Conservation (phyloP, 1,284 basidiomycete genomes). For the Cutaneotrichosporon cyanovorans region DNA sequence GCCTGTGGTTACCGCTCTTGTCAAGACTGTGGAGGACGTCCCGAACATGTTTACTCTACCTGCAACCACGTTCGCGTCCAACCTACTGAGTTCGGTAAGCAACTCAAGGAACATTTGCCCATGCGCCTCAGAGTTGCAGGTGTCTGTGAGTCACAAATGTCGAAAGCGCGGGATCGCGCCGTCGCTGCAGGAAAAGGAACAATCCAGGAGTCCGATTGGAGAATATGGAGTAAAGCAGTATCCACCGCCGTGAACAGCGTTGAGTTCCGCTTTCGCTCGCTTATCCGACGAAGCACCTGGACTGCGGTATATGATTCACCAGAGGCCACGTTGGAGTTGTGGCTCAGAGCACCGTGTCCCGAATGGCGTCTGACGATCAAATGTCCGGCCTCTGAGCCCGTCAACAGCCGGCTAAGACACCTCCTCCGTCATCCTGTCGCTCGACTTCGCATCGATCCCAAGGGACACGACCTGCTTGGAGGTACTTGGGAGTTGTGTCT, state of each 20-base stretch:
- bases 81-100: slow-evolving; percentile 64
- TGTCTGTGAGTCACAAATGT: slow-evolving; percentile 51
- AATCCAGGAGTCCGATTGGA: slow-evolving; percentile 53
- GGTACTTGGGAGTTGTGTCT: slow-evolving; percentile 78
- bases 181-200: slow-evolving; percentile 17
- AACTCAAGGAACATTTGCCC: slow-evolving; percentile 71
- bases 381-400: slow-evolving; percentile 61
- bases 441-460: slow-evolving; percentile 53
- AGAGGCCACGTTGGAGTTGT: slow-evolving; percentile 64
- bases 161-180: not conserved
- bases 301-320: slow-evolving; percentile 69
- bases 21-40: slow-evolving; percentile 77
- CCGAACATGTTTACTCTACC: slow-evolving; percentile 65
- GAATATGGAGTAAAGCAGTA: slow-evolving; percentile 62
- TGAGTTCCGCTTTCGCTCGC: slow-evolving; percentile 74
- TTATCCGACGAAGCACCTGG: slow-evolving; percentile 84
- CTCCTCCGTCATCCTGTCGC: slow-evolving; percentile 69
- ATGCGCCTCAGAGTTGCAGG: slow-evolving; percentile 68
- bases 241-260: slow-evolving; percentile 52
- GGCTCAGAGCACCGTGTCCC: slow-evolving; percentile 64
- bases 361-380: slow-evolving; percentile 81
- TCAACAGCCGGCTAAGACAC: slow-evolving; percentile 69
- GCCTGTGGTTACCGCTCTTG: slow-evolving; percentile 77
- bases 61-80: slow-evolving; percentile 46
- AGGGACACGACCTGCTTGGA: slow-evolving; percentile 51